A percentile compares a stretch with the other conserved stretches of the same genome.
These are phyloP conservation scores for Cystobasidiaceae sp. DNA, from an alignment of 1,284 basidiomycete genomes.

Conservation along the genomic window DNA sequence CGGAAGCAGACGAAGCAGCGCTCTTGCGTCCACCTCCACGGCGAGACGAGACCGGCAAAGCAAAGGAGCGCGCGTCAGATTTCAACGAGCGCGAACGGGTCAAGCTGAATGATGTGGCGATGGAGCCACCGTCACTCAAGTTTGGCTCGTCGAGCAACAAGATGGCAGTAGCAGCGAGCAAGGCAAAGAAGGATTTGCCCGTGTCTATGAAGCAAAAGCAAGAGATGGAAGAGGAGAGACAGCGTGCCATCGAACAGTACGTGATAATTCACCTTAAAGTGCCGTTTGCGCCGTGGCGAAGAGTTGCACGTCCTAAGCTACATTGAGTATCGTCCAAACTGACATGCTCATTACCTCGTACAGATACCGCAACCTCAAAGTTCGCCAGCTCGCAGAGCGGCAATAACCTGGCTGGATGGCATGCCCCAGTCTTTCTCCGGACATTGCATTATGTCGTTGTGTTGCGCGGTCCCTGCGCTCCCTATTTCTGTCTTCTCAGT, in stretches of 20 bases:
- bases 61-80: conserved; percentile 14
- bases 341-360: no score
- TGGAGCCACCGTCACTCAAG: conserved; percentile 22
- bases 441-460: no score
- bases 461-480: no score
- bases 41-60: conserved; percentile 2
- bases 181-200: conserved; percentile 9
- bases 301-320: no score
- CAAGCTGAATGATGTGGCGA: conserved; percentile 17
- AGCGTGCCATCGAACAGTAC: conserved; percentile 17
- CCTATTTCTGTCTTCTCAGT: no score
- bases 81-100: conserved; percentile 11
- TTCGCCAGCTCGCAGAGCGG: conserved; percentile 14
- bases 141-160: background rate
- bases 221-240: conserved; percentile 14
- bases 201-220: conserved; percentile 23
- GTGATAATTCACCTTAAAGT: no score
- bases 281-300: no score
- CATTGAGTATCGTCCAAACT: background rate
- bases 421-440: no score
- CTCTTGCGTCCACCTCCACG: conserved; percentile 15
- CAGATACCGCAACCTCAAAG: conserved; percentile 29
- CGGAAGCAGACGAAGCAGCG: conserved; percentile 8
- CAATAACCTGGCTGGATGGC: background rate
- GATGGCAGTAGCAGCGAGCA: background rate